Base-by-base conservation (phyloP, 2,329 filamentous ascomycete genomes). In the Botryosphaeria dothidea region DNA sequence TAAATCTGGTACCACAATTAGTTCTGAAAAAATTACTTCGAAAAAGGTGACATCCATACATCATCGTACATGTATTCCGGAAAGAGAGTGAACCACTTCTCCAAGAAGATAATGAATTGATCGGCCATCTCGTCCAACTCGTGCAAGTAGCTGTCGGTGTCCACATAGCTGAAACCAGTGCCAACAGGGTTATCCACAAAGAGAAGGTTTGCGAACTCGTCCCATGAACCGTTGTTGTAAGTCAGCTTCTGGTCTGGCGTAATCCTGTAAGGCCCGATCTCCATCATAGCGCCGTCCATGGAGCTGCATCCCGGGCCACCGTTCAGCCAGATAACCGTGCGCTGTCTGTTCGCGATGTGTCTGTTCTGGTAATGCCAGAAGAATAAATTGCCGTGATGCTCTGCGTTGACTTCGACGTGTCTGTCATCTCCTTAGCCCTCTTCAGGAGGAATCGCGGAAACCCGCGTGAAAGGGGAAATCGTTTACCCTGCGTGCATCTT, bases 281-380 rank as follows among this genome's bases (percentile, higher is more conserved):
- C 95, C 88, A 98, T 98, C 83, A 98, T 79, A 2, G 92, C 93
- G 70, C 94, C 95, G 77, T 99, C 96, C 84, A 97, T 93, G 29
- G 94, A 98, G 78, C 93, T 97, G 79, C 95, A 99, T 29, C 96
- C 95, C 1, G 95, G 95, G 0, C 95, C 96, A 62, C 95, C 96
- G 75, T 99, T 99, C 65, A 99, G 81, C 95, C 96, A 99, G 73
- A 99, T 89, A 11, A 99, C 91, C 2, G 93, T 97, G 65, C 95
- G 88, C 77, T 95, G 92, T 71, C 86, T 88, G 75, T 98, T 92
- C 65, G 93, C 94, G 70, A 99, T 97, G 77, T 99, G 95, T 70
- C 92, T 87, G 76, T 98, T 98, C 76, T 97, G 88, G 76, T 92
- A 97, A 74, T 97, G 92, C 95, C 95, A 99, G 83, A 99, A 99